phyloP scores from a whole-genome alignment of 306 rosid species.

The Comarum palustre region DNA sequence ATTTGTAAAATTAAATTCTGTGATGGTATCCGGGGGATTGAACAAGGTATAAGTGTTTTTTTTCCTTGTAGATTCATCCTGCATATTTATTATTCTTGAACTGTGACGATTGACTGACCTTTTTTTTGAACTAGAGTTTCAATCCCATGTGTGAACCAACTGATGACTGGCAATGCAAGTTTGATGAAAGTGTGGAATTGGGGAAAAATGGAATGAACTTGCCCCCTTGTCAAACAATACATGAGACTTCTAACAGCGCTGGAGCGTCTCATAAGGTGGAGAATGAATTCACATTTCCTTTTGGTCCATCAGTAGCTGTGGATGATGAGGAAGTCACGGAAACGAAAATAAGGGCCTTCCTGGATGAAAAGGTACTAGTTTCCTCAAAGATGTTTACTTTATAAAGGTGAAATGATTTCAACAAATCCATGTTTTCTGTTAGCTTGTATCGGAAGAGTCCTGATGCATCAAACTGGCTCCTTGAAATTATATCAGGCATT shows the following conservation, averaged over 20 bases:
- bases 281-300: conserved; percentile 48
- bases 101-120: conserved; percentile 19
- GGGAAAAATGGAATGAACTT: conserved; percentile 43
- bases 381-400: conserved; percentile 1
- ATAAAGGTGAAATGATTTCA: conserved; percentile 9
- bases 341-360: conserved; percentile 77
- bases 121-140: conserved; percentile 61
- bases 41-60: conserved; percentile 50
- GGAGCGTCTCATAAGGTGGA: conserved; percentile 37
- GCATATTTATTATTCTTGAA: conserved; percentile 21
- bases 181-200: conserved; percentile 48
- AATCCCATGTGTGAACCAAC: conserved; percentile 75
- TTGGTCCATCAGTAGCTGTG: conserved; percentile 57
- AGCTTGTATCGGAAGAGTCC: background rate
- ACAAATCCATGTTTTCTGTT: background rate
- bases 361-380: conserved; percentile 71
- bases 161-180: conserved; percentile 61
- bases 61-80: conserved; percentile 19
- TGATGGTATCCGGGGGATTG: conserved; percentile 41
- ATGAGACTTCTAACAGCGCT: conserved; percentile 27
- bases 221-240: conserved; percentile 41
- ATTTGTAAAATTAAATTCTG: conserved; percentile 48
- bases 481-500: conserved; percentile 51
- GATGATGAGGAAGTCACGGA: conserved; percentile 91
- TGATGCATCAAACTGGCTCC: conserved; percentile 19